Evolutionary conservation across 2,329 filamentous ascomycete genomes (phyloP), one percentile per base, ranked within the genome.

Genomic region (Penicillium sp.): DNA sequence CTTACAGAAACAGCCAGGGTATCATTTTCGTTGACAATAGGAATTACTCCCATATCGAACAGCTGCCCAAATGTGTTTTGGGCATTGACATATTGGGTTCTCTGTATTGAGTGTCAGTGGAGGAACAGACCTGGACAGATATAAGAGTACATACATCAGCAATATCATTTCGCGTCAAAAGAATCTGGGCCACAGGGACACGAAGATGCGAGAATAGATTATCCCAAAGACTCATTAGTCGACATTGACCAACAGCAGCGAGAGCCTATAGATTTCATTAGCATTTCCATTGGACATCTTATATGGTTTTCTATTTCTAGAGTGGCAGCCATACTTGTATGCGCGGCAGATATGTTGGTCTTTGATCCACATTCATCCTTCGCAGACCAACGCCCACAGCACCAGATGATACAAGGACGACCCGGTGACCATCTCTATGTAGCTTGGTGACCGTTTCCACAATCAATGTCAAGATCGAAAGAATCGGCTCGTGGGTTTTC

Each of bases 21-120:
- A 75, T 99, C 94, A 75, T 99, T 99, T 78, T 99, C 94, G 70
- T 99, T 99, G 63, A 99, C 94, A 68, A 99, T 97, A 10, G 94
- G 94, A 62, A 99, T 95, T 27, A 97, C 93, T 2, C 93, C 93
- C 89, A 97, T 94, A 69, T 93, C 88, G 19, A 99, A 80, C 47
- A 97, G 83, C 75, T 96, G 91, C 52, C 86, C 84, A 73, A 99
- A 90, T 0, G 94, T 97, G 71, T 96, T 97, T 77, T 97, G 92
- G 0, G 94, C 94, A 78, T 99, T 99, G 62, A 93, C 84, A 73
- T 97, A 99, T 81, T 96, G 90, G 29, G 91, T 93, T 59, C 91
- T 88, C 86, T 92, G 62, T 68, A 58, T 3, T 35, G 21, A 25
- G 42, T 40, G 50, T 69, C 56, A 70, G 59, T 15, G 33, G 38